phyloP scores from a whole-genome alignment of 179 eudicot genomes.

The Beta macrorhiza region DNA sequence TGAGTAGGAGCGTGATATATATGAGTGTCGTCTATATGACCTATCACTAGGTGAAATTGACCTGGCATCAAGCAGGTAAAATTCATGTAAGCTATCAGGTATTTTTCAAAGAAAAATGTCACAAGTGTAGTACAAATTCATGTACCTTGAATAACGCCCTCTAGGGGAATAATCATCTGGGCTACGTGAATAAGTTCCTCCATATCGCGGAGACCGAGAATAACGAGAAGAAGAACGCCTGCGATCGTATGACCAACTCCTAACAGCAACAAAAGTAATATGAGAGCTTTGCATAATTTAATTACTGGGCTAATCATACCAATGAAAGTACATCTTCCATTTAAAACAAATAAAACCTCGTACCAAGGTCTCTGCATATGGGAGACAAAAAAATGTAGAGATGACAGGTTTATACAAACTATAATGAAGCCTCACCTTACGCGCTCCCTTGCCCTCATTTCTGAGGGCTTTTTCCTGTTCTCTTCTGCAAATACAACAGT shows the following conservation, averaged over 20 bases:
- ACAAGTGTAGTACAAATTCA: background rate
- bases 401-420: no score
- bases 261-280: conserved; percentile 10
- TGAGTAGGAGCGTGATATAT: conserved; percentile 58
- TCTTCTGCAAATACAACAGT: conserved; percentile 94
- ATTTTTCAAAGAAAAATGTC: background rate
- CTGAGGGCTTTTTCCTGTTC: conserved; percentile 79
- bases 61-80: conserved; percentile 34
- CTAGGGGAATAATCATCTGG: conserved; percentile 57
- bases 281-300: background rate
- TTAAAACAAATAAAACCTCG: no score
- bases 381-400: no score
- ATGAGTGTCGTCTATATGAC: conserved; percentile 44
- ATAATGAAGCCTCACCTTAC: conserved; percentile 38
- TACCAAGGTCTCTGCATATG: no score
- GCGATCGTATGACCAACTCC: conserved; percentile 48
- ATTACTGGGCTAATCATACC: background rate
- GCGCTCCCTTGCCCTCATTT: conserved; percentile 81
- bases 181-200: conserved; percentile 47
- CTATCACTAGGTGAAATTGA: conserved; percentile 54
- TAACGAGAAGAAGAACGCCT: conserved; percentile 40
- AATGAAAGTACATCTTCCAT: background rate
- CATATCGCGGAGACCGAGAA: conserved; percentile 44
- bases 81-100: background rate
- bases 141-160: conserved; percentile 51